A percentile compares a stretch with the other conserved stretches of the same genome.
Conservation (phyloP, 2,329 filamentous ascomycete species). For the Sarocladium kiliense region DNA sequence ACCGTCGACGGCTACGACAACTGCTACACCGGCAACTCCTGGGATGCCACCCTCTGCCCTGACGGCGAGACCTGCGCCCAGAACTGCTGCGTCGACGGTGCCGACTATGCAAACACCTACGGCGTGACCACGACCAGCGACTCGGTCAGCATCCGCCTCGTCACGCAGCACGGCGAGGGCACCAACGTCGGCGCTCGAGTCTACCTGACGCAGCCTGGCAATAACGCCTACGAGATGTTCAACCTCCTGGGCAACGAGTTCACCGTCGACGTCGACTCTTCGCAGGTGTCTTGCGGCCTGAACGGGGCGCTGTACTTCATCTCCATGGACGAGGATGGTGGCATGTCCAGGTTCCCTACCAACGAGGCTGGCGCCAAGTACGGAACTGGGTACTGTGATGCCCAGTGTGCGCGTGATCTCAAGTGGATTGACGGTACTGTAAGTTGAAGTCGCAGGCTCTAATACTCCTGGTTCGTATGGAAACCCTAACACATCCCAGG, state of each 20-base stretch:
- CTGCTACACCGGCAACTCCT: conserved; percentile 50
- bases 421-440: conserved; percentile 51
- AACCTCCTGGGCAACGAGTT: conserved; percentile 57
- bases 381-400: conserved; percentile 49
- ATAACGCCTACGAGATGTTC: conserved; percentile 48
- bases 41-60: conserved; percentile 36
- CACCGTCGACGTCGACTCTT: conserved; percentile 62
- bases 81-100: conserved; percentile 49
- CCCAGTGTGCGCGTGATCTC: conserved; percentile 39
- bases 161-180: conserved; percentile 42
- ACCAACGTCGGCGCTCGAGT: conserved; percentile 50
- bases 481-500: conserved; percentile 28
- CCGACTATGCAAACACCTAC: conserved; percentile 46
- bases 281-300: conserved; percentile 56
- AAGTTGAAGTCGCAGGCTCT: conserved; percentile 16
- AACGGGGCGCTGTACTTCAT: conserved; percentile 60
- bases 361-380: conserved; percentile 45
- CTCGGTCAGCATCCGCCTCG: conserved; percentile 50
- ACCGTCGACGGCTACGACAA: conserved; percentile 39
- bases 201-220: conserved; percentile 40
- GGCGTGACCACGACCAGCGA: conserved; percentile 48
- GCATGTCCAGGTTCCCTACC: conserved; percentile 36
- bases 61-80: conserved; percentile 38
- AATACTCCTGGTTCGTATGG: conserved; percentile 29
- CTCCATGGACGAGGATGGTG: conserved; percentile 50